These are phyloP conservation scores for Dendrostoma leiphaemia DNA, from an alignment of 2,329 filamentous ascomycete genomes.

Conservation along the genomic window DNA sequence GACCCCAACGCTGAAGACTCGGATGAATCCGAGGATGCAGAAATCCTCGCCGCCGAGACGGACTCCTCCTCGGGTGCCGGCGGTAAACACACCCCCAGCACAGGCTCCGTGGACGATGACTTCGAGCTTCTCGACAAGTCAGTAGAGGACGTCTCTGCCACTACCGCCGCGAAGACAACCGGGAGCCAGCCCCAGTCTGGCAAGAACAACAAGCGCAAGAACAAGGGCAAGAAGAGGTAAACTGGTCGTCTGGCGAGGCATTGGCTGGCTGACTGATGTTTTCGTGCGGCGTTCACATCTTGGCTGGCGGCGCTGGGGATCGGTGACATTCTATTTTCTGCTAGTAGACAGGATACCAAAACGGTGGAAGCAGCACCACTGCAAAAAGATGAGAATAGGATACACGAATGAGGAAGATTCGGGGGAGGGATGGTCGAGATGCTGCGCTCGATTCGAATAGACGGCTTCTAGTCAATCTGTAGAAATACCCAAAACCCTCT, in stretches of 20 bases:
- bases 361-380: not conserved
- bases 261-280: not conserved
- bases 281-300: not conserved
- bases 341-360: not conserved
- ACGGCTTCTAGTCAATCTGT: not conserved
- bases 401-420: not conserved
- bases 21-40: slow-evolving; percentile 35
- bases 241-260: not conserved
- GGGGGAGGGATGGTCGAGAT: not conserved
- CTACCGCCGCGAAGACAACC: slow-evolving; percentile 46
- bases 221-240: slow-evolving; percentile 55
- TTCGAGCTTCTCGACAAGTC: slow-evolving; percentile 65
- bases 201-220: slow-evolving; percentile 42
- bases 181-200: slow-evolving; percentile 37
- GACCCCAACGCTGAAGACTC: slow-evolving; percentile 28
- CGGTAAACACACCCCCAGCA: slow-evolving; percentile 49
- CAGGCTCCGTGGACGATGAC: slow-evolving; percentile 57
- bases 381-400: not conserved
- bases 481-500: not conserved
- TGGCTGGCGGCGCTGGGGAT: not conserved
- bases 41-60: slow-evolving; percentile 34
- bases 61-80: slow-evolving; percentile 46
- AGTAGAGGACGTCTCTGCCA: slow-evolving; percentile 47
- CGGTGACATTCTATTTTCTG: not conserved
- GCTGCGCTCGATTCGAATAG: not conserved